These are phyloP conservation scores for Rhynchospora pubera DNA, from an alignment of 176 grass and related monocot species.

Conservation along the genomic window DNA sequence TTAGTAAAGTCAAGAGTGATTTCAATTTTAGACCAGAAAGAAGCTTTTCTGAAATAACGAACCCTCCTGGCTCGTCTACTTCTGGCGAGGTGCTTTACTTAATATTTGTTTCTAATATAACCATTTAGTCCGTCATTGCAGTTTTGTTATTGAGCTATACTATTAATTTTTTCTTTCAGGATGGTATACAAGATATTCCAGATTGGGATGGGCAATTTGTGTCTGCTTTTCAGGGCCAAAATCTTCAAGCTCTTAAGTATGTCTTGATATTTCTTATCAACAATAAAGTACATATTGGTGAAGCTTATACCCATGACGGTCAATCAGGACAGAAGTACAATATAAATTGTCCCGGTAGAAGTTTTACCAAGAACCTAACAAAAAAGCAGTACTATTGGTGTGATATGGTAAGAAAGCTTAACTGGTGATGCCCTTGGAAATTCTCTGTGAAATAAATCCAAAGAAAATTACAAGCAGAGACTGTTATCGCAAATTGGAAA, in stretches of 20 bases:
- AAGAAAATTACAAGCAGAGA: neutral
- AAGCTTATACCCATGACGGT: constrained; percentile 9
- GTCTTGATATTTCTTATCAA: neutral
- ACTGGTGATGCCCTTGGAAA: neutral
- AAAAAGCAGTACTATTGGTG: neutral
- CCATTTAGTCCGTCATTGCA: constrained; percentile 3
- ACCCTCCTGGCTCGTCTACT: constrained; percentile 33
- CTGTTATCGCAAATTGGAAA: neutral
- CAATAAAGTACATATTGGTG: neutral
- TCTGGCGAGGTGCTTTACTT: constrained; percentile 50
- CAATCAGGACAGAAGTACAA: constrained; percentile 13
- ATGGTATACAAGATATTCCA: constrained; percentile 61
- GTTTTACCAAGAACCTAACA: neutral
- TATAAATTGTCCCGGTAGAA: neutral
- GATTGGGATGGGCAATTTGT: constrained; percentile 57
- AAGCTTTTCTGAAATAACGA: constrained; percentile 38
- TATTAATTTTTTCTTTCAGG: constrained; percentile 33
- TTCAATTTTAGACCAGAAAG: constrained; percentile 24
- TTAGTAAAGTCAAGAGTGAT: constrained; percentile 28
- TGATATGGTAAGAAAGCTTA: neutral
- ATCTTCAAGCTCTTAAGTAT: constrained; percentile 92
- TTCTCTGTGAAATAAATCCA: neutral
- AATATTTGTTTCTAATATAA: constrained; percentile 24
- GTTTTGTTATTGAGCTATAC: neutral
- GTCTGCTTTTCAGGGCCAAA: constrained; percentile 61